Base-by-base conservation (phyloP, 176 grass and related monocot species). In the Rhynchospora breviuscula region DNA sequence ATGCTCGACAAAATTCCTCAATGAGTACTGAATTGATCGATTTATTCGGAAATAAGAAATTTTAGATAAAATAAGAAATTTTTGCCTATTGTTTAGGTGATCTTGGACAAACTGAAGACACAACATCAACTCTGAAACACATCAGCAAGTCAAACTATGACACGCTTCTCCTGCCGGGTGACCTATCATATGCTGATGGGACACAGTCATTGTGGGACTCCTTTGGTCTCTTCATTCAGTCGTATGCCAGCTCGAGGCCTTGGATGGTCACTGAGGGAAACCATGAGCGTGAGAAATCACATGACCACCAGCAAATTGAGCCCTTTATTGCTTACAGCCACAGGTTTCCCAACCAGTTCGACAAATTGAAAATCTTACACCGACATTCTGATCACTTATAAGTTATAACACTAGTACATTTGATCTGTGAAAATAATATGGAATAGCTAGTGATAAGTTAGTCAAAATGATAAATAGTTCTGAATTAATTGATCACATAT, bases 161-260 rank as follows among this genome's bases (percentile, higher is more conserved):
- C 90, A 87, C 90, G 88, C 89, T 94, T 5, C 94, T 97, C 9
- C 76, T 94, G 84, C 91, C 94, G 1, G 94, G 94, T 8, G 91
- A 97, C 84, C 85, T 97, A n/a, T 92, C 94, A 18, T 97, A 94
- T 76, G 94, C 91, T 2, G 94, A 97, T 81, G 78, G 75, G 8
- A 57, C 75, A 21, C 94, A 97, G 77, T 88, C 90, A 2, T 67
- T 85, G 53, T 89, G 87, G 87, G 87, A 89, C 57, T 85, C 87
- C n/a, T 89, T 81, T 54, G 87, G 87, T 10, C 83, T 81, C 7
- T 45, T 89, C 11, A 75, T 85, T 25, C 51, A 89, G 87, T 72
- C 87, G 25, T 78, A 75, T 4, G 87, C 87, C 13, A 89, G 87
- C 87, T 25, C 65, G 5, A 82, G 87, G 12, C 87, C 83, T 4